Conservation (phyloP, 2,329 filamentous ascomycete species). For the Calycina herbarum region DNA sequence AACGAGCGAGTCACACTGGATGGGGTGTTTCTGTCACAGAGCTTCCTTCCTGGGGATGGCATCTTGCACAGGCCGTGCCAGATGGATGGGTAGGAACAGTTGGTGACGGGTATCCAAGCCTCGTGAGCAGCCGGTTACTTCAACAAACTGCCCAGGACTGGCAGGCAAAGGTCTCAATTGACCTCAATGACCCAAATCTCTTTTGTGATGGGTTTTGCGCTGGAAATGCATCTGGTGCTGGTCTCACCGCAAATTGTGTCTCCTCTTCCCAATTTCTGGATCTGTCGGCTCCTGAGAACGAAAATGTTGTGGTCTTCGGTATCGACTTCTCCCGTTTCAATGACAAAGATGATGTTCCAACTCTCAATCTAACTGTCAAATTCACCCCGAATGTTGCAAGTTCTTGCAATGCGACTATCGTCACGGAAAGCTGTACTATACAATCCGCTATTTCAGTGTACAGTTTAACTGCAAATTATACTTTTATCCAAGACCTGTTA, state of each 20-base stretch:
- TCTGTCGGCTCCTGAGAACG: not conserved
- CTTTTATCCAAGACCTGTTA: not conserved
- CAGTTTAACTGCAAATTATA: not conserved
- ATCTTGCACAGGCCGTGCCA: not conserved
- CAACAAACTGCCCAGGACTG: not conserved
- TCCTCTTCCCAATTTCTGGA: not conserved
- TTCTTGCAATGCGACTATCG: not conserved
- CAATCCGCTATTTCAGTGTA: not conserved
- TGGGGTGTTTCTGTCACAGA: not conserved
- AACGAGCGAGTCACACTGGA: not conserved
- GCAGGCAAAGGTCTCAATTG: not conserved
- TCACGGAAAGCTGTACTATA: not conserved
- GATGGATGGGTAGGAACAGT: not conserved
- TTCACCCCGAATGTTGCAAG: not conserved
- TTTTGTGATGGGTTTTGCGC: not conserved
- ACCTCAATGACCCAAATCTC: not conserved
- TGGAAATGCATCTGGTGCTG: not conserved
- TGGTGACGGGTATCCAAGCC: not conserved
- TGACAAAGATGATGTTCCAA: not conserved
- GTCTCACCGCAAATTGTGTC: not conserved
- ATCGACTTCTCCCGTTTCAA: not conserved
- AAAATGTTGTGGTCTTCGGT: not conserved
- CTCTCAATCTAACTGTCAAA: not conserved
- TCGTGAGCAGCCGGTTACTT: not conserved
- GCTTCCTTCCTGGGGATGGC: not conserved